Percentiles rank a stretch among this genome's conserved stretches.
Conservation (phyloP, 2,329 filamentous ascomycete species). For the Fusarium falciforme region DNA sequence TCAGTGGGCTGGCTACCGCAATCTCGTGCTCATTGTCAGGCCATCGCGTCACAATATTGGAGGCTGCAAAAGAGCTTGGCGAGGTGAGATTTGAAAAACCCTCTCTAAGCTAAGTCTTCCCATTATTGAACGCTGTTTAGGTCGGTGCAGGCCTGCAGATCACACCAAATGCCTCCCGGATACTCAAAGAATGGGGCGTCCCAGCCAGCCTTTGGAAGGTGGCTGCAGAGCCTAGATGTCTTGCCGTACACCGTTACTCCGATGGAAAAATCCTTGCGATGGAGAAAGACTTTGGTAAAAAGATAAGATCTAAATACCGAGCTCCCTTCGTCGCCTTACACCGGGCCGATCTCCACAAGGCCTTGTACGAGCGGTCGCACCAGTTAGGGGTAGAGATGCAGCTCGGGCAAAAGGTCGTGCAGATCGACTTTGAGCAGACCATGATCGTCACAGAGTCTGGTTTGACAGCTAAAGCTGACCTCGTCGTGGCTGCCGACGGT, state of each 20-base stretch:
- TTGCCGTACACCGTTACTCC: constrained; percentile 65
- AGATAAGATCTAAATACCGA: constrained; percentile 65
- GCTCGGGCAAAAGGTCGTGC: constrained; percentile 59
- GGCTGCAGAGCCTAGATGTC: constrained; percentile 55
- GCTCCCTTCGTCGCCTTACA: constrained; percentile 71
- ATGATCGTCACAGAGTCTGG: constrained; percentile 55
- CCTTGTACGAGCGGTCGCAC: constrained; percentile 61
- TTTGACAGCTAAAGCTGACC: constrained; percentile 36
- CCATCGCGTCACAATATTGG: constrained; percentile 56
- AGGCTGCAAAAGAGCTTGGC: constrained; percentile 52
- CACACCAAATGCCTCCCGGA: constrained; percentile 61
- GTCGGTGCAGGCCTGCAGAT: constrained; percentile 65
- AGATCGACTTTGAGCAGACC: constrained; percentile 59
- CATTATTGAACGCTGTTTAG: background rate
- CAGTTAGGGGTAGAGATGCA: constrained; percentile 64
- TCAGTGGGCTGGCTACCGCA: constrained; percentile 55
- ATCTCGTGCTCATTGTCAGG: constrained; percentile 52
- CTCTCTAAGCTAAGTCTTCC: background rate
- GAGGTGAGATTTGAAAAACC: constrained; percentile 43
- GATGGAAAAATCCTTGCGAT: constrained; percentile 58
- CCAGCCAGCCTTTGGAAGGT: constrained; percentile 55
- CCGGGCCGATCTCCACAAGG: constrained; percentile 69
- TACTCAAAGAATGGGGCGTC: constrained; percentile 63
- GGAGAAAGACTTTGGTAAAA: constrained; percentile 63
- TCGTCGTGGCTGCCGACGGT: constrained; percentile 71